These are phyloP conservation scores for Mucor piriformis DNA, from an alignment of 371 early-diverging fungal species.

Conservation along the genomic window DNA sequence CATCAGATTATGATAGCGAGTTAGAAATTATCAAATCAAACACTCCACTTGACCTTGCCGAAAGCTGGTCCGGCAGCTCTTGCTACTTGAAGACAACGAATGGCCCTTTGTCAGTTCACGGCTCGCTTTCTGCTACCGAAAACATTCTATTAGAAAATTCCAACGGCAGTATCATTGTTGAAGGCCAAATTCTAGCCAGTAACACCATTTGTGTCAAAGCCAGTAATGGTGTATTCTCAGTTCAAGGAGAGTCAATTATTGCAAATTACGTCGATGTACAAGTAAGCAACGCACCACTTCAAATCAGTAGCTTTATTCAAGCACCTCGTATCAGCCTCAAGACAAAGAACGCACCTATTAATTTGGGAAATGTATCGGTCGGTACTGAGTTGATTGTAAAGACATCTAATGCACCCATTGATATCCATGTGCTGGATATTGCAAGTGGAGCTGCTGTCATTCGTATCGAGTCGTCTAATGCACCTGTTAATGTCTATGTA, in stretches of 20 bases:
- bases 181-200: not conserved
- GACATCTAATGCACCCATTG: slow-evolving; percentile 11
- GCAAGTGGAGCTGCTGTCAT: not conserved
- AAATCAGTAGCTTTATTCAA: slow-evolving; percentile 2
- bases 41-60: not conserved
- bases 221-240: slow-evolving; percentile 6
- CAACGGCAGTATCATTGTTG: slow-evolving; percentile 5
- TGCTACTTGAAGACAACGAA: slow-evolving; percentile 17
- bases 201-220: not conserved
- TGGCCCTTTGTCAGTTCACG: slow-evolving; percentile 6
- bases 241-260: slow-evolving; percentile 4
- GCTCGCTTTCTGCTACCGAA: slow-evolving; percentile 7
- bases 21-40: slow-evolving; percentile 3
- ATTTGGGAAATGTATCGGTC: not conserved
- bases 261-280: slow-evolving; percentile 1
- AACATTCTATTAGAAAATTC: not conserved
- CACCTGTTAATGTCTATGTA: slow-evolving; percentile 14
- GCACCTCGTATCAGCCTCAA: slow-evolving; percentile 9
- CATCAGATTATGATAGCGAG: not conserved
- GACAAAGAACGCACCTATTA: slow-evolving; percentile 21
- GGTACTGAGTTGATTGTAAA: slow-evolving; percentile 3
- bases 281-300: slow-evolving; percentile 9
- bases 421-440: slow-evolving; percentile 15
- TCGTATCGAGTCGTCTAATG: slow-evolving; percentile 9
- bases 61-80: slow-evolving; percentile 18